Evolutionary conservation across 805 yeast species (phyloP).

Genomic region (Isabelozyma heimii): DNA sequence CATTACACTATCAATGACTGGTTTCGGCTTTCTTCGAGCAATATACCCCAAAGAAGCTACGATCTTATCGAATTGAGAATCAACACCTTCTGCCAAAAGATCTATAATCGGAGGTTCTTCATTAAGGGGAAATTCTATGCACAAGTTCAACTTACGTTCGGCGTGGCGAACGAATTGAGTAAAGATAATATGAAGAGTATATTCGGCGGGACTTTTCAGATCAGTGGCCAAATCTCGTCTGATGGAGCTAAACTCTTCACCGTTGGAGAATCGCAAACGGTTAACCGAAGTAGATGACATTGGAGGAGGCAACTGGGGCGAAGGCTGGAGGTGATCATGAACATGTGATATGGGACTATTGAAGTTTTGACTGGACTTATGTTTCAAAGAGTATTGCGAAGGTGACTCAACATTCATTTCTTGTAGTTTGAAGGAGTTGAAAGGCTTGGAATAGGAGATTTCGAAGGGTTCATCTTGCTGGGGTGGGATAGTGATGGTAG

Average conservation of each 20-base stretch:
- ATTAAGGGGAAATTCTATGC: conserved; percentile 62
- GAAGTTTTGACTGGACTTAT: conserved; percentile 5
- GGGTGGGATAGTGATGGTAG: neutral
- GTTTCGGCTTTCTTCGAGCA: conserved; percentile 86
- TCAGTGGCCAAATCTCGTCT: conserved; percentile 48
- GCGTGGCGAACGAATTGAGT: conserved; percentile 95
- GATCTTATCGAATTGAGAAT: conserved; percentile 81
- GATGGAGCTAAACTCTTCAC: conserved; percentile 30
- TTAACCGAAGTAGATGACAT: conserved; percentile 19
- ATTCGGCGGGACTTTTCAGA: conserved; percentile 75
- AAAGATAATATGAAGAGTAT: conserved; percentile 89
- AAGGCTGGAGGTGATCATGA: conserved; percentile 21
- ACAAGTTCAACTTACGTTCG: conserved; percentile 76
- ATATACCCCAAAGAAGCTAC: conserved; percentile 86
- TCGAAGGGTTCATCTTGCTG: neutral
- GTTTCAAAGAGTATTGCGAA: neutral
- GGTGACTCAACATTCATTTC: neutral
- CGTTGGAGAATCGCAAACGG: conserved; percentile 26
- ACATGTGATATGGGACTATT: conserved; percentile 20
- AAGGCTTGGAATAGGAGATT: neutral
- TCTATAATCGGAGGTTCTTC: conserved; percentile 80
- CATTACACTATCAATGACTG: conserved; percentile 97
- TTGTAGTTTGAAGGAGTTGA: neutral
- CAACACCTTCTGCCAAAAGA: conserved; percentile 79
- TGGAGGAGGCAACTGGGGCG: conserved; percentile 40